A percentile compares a stretch with the other conserved stretches of the same genome.
These are phyloP conservation scores for Dothidotthia symphoricarpi DNA, from an alignment of 2,329 filamentous ascomycete species.

Conservation along the genomic window DNA sequence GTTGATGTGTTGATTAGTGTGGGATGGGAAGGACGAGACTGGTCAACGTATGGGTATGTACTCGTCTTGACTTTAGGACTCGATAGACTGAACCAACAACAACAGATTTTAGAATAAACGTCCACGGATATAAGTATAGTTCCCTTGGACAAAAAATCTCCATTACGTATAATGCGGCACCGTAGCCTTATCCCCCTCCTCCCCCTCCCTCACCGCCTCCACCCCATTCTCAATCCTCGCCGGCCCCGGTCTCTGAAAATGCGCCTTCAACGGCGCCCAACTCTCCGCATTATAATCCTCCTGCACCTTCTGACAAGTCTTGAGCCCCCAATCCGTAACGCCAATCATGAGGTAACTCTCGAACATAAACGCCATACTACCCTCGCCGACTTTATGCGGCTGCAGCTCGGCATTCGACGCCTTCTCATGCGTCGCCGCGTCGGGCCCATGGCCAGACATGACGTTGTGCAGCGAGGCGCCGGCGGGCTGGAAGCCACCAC, in stretches of 20 bases:
- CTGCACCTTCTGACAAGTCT: conserved; percentile 68
- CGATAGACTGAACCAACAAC: too few relatives aligned
- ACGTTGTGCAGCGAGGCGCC: conserved; percentile 68
- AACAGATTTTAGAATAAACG: too few relatives aligned
- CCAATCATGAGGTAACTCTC: conserved; percentile 67
- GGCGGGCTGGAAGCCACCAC: conserved; percentile 60
- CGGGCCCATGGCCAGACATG: conserved; percentile 69
- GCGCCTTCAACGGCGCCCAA: conserved; percentile 61
- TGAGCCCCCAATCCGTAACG: conserved; percentile 70
- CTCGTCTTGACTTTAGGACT: too few relatives aligned
- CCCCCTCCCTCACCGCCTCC: conserved; percentile 12
- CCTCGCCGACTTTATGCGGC: conserved; percentile 60
- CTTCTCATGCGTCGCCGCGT: conserved; percentile 58
- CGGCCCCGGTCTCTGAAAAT: conserved; percentile 40
- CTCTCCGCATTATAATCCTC: conserved; percentile 76
- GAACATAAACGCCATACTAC: conserved; percentile 68
- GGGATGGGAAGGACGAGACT: too few relatives aligned
- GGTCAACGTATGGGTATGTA: too few relatives aligned
- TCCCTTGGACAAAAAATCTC: too few relatives aligned
- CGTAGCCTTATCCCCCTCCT: conserved; percentile 22
- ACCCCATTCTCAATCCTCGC: conserved; percentile 30
- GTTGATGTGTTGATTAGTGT: too few relatives aligned
- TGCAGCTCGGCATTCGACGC: conserved; percentile 56
- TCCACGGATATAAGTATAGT: too few relatives aligned
- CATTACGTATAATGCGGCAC: conserved; percentile 25